Evolutionary conservation across 495 filamentous ascomycete genomes (phyloP).

Genomic region (Cercophora scortea): DNA sequence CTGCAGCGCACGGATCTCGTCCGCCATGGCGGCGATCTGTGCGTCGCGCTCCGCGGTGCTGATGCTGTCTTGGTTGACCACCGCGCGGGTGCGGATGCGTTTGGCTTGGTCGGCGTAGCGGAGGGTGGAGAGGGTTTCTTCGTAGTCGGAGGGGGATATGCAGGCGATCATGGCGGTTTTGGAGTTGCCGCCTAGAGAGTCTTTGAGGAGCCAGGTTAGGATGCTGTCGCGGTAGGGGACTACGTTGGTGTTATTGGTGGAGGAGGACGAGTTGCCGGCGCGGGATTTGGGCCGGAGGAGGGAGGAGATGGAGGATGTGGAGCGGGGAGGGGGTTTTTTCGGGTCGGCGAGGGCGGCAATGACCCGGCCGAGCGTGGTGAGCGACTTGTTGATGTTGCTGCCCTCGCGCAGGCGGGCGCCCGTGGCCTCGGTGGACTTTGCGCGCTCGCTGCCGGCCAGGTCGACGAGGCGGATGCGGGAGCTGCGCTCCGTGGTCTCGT

Average conservation of each 20-base stretch:
- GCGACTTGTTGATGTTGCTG: conserved; percentile 96
- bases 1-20: conserved; percentile 80
- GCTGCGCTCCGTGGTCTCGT: conserved; percentile 89
- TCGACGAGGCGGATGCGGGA: conserved; percentile 94
- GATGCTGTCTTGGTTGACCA: conserved; percentile 87
- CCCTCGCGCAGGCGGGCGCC: conserved; percentile 86
- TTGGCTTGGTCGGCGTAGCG: conserved; percentile 98
- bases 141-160: conserved; percentile 90
- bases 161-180: conserved; percentile 99
- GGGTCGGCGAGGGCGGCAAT: conserved; percentile 95
- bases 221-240: conserved; percentile 96
- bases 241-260: conserved; percentile 33
- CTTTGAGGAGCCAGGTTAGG: conserved; percentile 95
- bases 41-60: conserved; percentile 83
- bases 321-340: conserved; percentile 39
- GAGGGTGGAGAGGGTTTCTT: conserved; percentile 91
- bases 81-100: conserved; percentile 91
- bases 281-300: not conserved
- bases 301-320: not conserved
- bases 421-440: conserved; percentile 92
- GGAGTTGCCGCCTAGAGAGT: conserved; percentile 87
- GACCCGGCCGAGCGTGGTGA: conserved; percentile 90
- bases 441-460: conserved; percentile 88
- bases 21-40: conserved; percentile 88
- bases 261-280: not conserved